Evolutionary conservation across 2,329 filamentous ascomycete species (phyloP).

Genomic region (Sporothrix humicola): DNA sequence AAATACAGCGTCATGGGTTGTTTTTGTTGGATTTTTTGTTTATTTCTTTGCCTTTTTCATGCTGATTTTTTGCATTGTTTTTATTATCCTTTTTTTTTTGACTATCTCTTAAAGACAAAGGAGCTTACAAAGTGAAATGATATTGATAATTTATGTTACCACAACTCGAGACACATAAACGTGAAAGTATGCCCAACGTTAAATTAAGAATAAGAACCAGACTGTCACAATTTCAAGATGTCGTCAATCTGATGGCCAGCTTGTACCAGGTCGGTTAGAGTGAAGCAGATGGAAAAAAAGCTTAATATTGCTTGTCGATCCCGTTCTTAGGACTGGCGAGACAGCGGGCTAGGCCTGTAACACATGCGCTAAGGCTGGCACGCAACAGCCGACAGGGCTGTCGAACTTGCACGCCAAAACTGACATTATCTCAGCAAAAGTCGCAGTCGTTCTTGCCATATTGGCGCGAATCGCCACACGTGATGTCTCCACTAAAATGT

Average conservation of each 20-base stretch:
- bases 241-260: conserved; percentile 1
- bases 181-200: not conserved
- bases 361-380: conserved; percentile 4
- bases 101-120: conserved; percentile 12
- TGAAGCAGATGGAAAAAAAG: not conserved
- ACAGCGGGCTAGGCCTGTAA: conserved; percentile 9
- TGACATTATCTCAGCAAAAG: no score
- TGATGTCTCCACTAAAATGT: conserved; percentile 21
- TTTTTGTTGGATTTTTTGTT: conserved; percentile 7
- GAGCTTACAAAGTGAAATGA: conserved; percentile 5
- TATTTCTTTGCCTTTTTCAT: not conserved
- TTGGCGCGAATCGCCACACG: conserved; percentile 14
- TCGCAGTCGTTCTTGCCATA: not conserved
- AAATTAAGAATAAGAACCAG: not conserved
- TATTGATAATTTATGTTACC: conserved; percentile 7
- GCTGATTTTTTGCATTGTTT: not conserved
- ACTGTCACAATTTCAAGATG: not conserved
- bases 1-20: not conserved
- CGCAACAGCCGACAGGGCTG: conserved; percentile 13
- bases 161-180: not conserved
- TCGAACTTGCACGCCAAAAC: not conserved
- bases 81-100: conserved; percentile 5
- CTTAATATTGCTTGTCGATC: conserved; percentile 14
- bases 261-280: conserved; percentile 23
- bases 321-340: not conserved